phyloP scores from a whole-genome alignment of 106 monocot species.

The Dendrobium huoshanense region DNA sequence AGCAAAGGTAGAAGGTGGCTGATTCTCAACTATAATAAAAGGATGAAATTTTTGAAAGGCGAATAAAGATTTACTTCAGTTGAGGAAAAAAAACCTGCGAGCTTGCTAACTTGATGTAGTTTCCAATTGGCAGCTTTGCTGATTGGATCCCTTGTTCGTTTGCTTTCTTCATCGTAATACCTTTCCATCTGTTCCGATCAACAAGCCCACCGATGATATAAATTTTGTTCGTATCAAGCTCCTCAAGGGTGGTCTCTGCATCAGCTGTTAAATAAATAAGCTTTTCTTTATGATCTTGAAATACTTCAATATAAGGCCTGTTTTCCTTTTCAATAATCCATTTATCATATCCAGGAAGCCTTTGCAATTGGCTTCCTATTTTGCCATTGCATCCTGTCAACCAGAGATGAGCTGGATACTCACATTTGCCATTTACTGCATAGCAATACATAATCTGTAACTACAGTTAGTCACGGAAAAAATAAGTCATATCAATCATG shows the following conservation, averaged over 20 bases:
- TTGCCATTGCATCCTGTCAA: slow-evolving; percentile 86
- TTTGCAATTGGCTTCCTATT: slow-evolving; percentile 57
- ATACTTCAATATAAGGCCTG: slow-evolving; percentile 75
- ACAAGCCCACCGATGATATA: slow-evolving; percentile 94
- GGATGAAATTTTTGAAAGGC: neutral
- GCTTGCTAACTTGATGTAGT: slow-evolving; percentile 88
- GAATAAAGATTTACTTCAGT: neutral
- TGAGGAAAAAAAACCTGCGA: slow-evolving; percentile 57
- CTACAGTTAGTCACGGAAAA: slow-evolving; percentile 21
- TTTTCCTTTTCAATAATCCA: slow-evolving; percentile 85
- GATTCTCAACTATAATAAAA: neutral
- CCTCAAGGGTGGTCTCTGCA: slow-evolving; percentile 70
- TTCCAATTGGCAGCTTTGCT: slow-evolving; percentile 79
- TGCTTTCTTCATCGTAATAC: slow-evolving; percentile 88
- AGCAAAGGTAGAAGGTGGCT: neutral
- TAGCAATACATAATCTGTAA: slow-evolving; percentile 98
- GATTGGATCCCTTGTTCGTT: slow-evolving; percentile 78
- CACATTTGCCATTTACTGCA: slow-evolving; percentile 79
- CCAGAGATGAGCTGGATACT: slow-evolving; percentile 76
- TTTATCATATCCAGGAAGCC: slow-evolving; percentile 70
- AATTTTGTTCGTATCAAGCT: slow-evolving; percentile 59
- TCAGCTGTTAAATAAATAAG: slow-evolving; percentile 94
- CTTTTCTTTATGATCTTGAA: slow-evolving; percentile 66
- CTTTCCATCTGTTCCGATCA: slow-evolving; percentile 94
- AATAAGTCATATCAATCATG: neutral